Conservation (phyloP, 2,329 filamentous ascomycete species). For the Fusarium devonianum region DNA sequence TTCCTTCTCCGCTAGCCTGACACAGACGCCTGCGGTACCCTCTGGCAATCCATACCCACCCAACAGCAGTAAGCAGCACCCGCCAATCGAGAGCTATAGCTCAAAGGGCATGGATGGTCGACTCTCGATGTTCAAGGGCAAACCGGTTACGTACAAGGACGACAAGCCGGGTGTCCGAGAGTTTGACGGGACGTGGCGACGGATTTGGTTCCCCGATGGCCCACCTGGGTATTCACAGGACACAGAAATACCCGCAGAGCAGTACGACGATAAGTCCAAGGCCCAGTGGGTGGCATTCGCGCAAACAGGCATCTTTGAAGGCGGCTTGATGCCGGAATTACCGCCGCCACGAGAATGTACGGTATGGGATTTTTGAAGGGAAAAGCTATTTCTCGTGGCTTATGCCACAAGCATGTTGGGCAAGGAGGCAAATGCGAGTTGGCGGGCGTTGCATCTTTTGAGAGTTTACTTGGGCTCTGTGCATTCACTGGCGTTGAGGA, state of each 20-base stretch:
- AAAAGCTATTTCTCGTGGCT: background rate
- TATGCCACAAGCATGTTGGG: constrained; percentile 78
- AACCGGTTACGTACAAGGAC: constrained; percentile 65
- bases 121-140: constrained; percentile 68
- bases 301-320: constrained; percentile 71
- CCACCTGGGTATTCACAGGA: constrained; percentile 69
- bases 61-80: constrained; percentile 54
- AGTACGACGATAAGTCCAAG: constrained; percentile 67
- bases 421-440: constrained; percentile 12
- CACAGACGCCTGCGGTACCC: constrained; percentile 12
- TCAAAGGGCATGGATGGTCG: constrained; percentile 52
- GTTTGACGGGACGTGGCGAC: constrained; percentile 63
- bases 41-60: constrained; percentile 53
- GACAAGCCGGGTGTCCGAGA: constrained; percentile 57
- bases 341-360: constrained; percentile 82
- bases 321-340: constrained; percentile 75
- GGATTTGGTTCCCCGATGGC: constrained; percentile 78
- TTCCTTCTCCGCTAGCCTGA: constrained; percentile 35
- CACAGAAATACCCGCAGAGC: constrained; percentile 64
- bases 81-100: constrained; percentile 53
- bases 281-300: constrained; percentile 70
- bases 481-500: constrained; percentile 30
- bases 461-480: constrained; percentile 17
- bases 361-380: constrained; percentile 74
- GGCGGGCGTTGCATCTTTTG: constrained; percentile 31